Conservation (phyloP, 208 protist genomes). For the Acanthamoeba castellanii region DNA sequence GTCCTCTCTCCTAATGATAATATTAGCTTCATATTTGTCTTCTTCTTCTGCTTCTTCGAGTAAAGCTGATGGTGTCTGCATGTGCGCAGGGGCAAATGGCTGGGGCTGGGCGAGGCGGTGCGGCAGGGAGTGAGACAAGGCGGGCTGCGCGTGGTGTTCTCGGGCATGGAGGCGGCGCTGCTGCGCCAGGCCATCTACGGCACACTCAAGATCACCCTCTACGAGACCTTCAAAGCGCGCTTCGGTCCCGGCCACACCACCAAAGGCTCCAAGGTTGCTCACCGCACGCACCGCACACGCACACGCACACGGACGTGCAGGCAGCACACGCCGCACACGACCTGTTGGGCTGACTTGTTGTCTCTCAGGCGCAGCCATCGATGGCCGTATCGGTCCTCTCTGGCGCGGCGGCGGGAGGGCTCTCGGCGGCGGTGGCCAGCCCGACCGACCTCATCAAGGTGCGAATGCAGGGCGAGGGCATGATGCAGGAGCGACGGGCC, state of each 20-base stretch:
- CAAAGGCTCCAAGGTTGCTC: background rate
- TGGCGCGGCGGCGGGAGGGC: constrained; percentile 32
- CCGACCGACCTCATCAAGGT: constrained; percentile 82
- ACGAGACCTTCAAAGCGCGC: constrained; percentile 22
- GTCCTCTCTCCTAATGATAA: background rate
- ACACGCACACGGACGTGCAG: background rate
- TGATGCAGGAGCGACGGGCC: constrained; percentile 19
- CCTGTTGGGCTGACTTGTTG: background rate
- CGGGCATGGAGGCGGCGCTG: constrained; percentile 33
- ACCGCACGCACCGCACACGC: too few species aligned
- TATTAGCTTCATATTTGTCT: background rate
- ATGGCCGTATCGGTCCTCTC: background rate
- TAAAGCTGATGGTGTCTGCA: background rate
- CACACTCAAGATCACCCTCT: constrained; percentile 49
- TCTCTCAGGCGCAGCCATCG: background rate
- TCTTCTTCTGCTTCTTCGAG: background rate
- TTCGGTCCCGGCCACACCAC: background rate
- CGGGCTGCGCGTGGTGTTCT: constrained; percentile 3
- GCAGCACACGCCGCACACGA: background rate
- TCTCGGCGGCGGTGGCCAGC: constrained; percentile 77
- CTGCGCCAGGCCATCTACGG: constrained; percentile 23
- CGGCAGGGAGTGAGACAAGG: background rate
- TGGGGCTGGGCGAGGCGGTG: background rate
- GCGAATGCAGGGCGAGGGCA: constrained; percentile 74
- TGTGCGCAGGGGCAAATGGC: background rate